phyloP scores from a whole-genome alignment of 495 filamentous ascomycete species.

The Aspergillus wentii region DNA sequence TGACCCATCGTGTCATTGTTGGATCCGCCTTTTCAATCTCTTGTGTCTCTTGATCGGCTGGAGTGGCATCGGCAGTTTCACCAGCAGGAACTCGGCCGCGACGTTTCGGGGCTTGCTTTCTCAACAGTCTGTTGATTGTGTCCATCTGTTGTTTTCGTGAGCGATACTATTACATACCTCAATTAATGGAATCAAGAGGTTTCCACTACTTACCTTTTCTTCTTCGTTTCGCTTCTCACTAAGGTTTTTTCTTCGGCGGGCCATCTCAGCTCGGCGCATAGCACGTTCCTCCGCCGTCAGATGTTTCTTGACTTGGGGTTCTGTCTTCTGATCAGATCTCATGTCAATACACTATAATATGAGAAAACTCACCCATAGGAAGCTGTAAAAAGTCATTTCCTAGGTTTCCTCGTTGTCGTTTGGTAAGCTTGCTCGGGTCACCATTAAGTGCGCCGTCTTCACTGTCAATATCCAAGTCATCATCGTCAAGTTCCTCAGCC shows the following conservation, averaged over 20 bases:
- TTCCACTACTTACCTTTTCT: conserved; percentile 69
- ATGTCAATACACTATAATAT: no score
- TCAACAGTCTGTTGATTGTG: conserved; percentile 94
- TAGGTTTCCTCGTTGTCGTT: conserved; percentile 72
- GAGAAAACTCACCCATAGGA: conserved; percentile 65
- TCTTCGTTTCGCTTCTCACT: conserved; percentile 97
- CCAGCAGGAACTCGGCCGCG: conserved; percentile 48
- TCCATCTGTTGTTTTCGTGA: conserved; percentile 59
- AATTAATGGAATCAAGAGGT: no score
- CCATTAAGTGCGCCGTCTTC: conserved; percentile 55
- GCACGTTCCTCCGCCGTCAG: conserved; percentile 91
- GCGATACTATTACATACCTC: neutral
- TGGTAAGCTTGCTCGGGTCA: conserved; percentile 79
- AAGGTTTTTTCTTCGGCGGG: conserved; percentile 88
- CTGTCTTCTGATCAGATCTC: conserved; percentile 40
- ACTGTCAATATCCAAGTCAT: conserved; percentile 61
- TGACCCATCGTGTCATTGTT: conserved; percentile 74
- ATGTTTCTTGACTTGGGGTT: conserved; percentile 89
- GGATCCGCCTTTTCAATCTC: conserved; percentile 56
- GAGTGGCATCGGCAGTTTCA: conserved; percentile 42
- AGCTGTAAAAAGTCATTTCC: conserved; percentile 75
- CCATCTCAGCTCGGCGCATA: conserved; percentile 96
- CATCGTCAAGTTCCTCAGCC: conserved; percentile 55
- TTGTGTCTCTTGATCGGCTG: conserved; percentile 52
- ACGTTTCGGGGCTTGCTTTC: conserved; percentile 90